Base-by-base conservation (phyloP, 805 yeast species). In the Jamesozyma rosinii region DNA sequence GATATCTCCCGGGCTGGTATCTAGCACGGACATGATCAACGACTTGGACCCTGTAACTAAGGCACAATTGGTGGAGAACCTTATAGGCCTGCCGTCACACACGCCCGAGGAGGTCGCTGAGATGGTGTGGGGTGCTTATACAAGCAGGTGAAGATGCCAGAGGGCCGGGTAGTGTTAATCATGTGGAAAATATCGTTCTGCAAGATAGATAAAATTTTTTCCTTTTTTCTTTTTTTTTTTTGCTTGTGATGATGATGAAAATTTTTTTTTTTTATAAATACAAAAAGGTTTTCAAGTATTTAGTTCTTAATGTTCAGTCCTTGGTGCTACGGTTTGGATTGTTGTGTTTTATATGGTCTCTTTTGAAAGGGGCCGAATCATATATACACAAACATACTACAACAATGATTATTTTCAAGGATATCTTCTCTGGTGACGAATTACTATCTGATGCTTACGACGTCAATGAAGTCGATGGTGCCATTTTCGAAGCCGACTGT, bases 371-470 rank as follows among this genome's bases (percentile, higher is more conserved):
- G 11, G 11, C 29, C 29, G 29, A 24, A 24, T 24, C 29, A 24
- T 24, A 24, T 8, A 24, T 24, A 24, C 29, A 24, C 29, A 24
- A 24, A 6, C 10, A 33, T 5, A 15, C 35, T 17, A 15, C 18
- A 14, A 44, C 35, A 44, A 63, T 63, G 67, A 55, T 59, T 53
- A 70, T 70, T 62, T 66, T 48, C 70, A 68, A 75, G 71, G 98
- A 90, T 75, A 71, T 88, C 68, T 68, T 90, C 72, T 83, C 97
- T 56, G 85, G 83, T 66, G 98, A 90, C 77, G 98, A 90, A 79
- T 75, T 84, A 63, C 75, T 90, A 72, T 92, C 98, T 54, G 97
- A 89, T 67, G 98, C 98, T 65, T 92, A 89, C 79, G 95, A 86
- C 71, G 65, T 77, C 69, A 81, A 74, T 66, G 74, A 71, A 69